These are phyloP conservation scores for Coemansia sp. DNA, from an alignment of 192 early-diverging fungal species.

Conservation along the genomic window DNA sequence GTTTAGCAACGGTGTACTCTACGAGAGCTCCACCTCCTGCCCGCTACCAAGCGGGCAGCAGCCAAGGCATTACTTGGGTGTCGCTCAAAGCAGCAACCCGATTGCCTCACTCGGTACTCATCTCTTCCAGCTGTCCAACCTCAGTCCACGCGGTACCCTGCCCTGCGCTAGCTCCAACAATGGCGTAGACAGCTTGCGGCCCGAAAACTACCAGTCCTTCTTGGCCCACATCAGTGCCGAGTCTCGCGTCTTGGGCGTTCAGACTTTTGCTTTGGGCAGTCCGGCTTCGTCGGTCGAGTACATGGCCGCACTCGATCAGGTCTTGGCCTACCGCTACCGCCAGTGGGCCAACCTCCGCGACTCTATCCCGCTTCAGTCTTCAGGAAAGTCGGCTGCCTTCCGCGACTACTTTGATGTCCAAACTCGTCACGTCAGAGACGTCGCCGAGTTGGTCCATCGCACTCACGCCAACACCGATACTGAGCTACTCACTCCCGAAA, in stretches of 20 bases:
- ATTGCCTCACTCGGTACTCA: constrained; percentile 89
- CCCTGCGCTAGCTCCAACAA: constrained; percentile 63
- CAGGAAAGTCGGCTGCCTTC: constrained; percentile 70
- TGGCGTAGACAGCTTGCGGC: constrained; percentile 74
- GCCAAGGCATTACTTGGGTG: constrained; percentile 68
- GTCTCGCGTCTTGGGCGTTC: constrained; percentile 58
- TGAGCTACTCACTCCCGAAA: constrained; percentile 18
- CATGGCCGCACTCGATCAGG: constrained; percentile 79
- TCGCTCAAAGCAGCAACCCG: constrained; percentile 83
- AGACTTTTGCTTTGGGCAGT: constrained; percentile 65
- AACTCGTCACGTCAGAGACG: constrained; percentile 62
- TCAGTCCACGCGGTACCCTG: constrained; percentile 81
- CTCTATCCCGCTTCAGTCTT: constrained; percentile 79
- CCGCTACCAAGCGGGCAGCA: background rate
- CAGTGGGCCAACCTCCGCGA: constrained; percentile 91
- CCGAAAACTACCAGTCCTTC: constrained; percentile 79
- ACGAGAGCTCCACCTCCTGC: constrained; percentile 63
- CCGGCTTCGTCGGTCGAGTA: constrained; percentile 69
- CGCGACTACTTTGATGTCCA: constrained; percentile 65
- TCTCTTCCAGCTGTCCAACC: constrained; percentile 76
- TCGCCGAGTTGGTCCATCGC: constrained; percentile 59
- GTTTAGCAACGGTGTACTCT: constrained; percentile 90
- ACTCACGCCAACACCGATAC: constrained; percentile 65
- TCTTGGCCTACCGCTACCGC: constrained; percentile 80
- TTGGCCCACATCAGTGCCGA: constrained; percentile 66